Evolutionary conservation across 192 early-diverging fungal genomes (phyloP).

Genomic region (Mortierella alpina): DNA sequence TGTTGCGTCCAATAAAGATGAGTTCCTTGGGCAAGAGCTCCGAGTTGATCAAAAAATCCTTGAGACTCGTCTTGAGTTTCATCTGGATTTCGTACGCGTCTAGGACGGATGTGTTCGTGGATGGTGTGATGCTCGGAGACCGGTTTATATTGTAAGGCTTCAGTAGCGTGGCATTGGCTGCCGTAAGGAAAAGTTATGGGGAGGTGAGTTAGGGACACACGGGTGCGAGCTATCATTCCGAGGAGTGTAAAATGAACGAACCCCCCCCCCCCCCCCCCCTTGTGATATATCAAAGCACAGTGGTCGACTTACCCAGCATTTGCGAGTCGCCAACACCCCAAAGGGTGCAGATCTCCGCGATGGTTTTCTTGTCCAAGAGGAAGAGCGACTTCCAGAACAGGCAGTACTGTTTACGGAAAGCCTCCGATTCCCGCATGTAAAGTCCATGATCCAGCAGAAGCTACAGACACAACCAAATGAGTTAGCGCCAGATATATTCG

Average conservation of each 20-base stretch:
- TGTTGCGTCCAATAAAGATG: conserved; percentile 90
- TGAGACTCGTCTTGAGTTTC: conserved; percentile 77
- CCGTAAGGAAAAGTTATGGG: not conserved
- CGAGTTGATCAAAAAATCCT: conserved; percentile 77
- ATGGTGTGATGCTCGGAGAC: conserved; percentile 56
- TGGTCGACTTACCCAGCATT: conserved; percentile 68
- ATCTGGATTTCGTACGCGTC: conserved; percentile 81
- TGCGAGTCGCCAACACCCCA: conserved; percentile 81
- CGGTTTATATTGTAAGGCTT: conserved; percentile 70
- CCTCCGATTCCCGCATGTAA: conserved; percentile 78
- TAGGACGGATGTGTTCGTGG: conserved; percentile 49
- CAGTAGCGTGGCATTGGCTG: conserved; percentile 67
- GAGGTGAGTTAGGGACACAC: not conserved
- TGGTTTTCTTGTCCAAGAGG: conserved; percentile 71
- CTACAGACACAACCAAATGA: conserved; percentile 27
- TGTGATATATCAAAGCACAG: not conserved
- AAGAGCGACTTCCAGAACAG: conserved; percentile 89
- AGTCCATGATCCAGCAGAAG: conserved; percentile 94
- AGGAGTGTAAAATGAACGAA: too few relatives aligned
- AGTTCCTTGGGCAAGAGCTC: conserved; percentile 85
- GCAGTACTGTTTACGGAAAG: conserved; percentile 83
- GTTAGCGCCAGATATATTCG: not conserved
- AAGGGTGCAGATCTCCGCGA: conserved; percentile 69
- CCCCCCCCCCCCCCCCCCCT: too few relatives aligned
- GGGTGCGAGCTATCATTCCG: not conserved